Evolutionary conservation across 345 rosid species (phyloP).

Genomic region (Salix brachista): DNA sequence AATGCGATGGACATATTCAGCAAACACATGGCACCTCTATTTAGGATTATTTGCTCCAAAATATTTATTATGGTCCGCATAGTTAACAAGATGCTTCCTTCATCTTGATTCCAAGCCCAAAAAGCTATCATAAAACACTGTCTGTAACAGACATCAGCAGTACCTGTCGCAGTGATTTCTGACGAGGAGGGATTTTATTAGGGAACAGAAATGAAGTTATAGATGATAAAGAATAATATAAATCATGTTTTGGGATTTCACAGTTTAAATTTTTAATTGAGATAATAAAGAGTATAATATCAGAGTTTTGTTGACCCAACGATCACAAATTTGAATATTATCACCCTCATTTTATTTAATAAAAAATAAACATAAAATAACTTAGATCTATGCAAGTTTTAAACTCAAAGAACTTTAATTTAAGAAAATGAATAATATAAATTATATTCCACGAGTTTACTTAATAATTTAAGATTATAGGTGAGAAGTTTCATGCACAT

Average conservation of each 20-base stretch:
- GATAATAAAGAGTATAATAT: too few species aligned
- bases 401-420: too few species aligned
- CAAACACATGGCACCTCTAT: background rate
- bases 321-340: too few species aligned
- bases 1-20: background rate
- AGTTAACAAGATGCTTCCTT: background rate
- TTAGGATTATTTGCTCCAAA: background rate
- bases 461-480: too few species aligned
- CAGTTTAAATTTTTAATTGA: too few species aligned
- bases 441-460: too few species aligned
- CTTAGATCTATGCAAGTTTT: too few species aligned
- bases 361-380: too few species aligned
- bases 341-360: too few species aligned
- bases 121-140: background rate
- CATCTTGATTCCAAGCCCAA: background rate
- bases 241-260: too few species aligned
- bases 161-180: background rate
- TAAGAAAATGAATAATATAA: too few species aligned
- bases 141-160: background rate
- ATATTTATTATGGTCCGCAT: background rate
- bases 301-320: too few species aligned
- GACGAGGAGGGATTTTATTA: background rate
- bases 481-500: background rate
- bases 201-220: background rate
- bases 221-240: background rate